A percentile compares a stretch with the other conserved stretches of the same genome.
Evolutionary conservation across 1,139 yeast genomes (phyloP).

Genomic region (Saccharomyces pastorianus): DNA sequence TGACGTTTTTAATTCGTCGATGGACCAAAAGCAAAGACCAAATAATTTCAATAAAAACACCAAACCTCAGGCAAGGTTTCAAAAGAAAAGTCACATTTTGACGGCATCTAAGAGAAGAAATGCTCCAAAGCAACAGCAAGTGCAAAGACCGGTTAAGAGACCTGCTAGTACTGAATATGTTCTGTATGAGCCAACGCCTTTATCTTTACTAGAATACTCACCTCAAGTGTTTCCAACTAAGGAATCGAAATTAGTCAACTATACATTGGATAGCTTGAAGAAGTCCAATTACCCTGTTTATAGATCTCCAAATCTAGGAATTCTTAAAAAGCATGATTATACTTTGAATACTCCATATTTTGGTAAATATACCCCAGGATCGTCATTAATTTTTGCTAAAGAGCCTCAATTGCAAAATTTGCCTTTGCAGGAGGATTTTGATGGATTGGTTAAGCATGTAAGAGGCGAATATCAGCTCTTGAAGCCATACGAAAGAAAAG

Average conservation of each 20-base stretch:
- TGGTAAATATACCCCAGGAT: conserved; percentile 20
- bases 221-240: background rate
- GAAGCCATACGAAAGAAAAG: conserved; percentile 6
- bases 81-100: background rate
- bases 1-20: conserved; percentile 1
- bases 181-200: conserved; percentile 22
- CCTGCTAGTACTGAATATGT: conserved; percentile 10
- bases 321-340: conserved; percentile 6
- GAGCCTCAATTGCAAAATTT: conserved; percentile 21
- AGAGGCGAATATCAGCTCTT: conserved; percentile 20
- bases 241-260: conserved; percentile 15
- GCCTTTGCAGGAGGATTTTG: conserved; percentile 10
- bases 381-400: conserved; percentile 16
- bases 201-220: conserved; percentile 18
- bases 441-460: conserved; percentile 7
- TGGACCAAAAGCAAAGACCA: conserved; percentile 5
- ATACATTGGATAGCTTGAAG: conserved; percentile 16
- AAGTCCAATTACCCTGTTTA: conserved; percentile 21
- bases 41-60: conserved; percentile 1
- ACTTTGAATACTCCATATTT: conserved; percentile 14
- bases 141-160: background rate
- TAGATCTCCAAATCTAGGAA: conserved; percentile 19
- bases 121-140: background rate
- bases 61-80: conserved; percentile 1
- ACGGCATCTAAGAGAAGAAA: background rate